These are phyloP conservation scores for Aspergillus japonicus DNA, from an alignment of 2,329 filamentous ascomycete genomes.

Conservation along the genomic window DNA sequence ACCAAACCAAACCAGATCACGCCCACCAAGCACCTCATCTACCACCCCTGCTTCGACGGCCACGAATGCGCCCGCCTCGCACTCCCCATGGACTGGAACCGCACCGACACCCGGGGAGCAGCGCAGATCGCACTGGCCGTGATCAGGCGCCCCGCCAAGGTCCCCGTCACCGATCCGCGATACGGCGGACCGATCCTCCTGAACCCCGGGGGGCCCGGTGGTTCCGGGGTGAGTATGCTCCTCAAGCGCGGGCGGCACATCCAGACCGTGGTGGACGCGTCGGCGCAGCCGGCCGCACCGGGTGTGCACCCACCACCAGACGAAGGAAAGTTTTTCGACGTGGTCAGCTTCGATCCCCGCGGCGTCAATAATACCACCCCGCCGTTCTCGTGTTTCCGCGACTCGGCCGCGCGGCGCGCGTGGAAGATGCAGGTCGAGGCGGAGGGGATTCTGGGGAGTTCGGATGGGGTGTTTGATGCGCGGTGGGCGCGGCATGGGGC, in stretches of 20 bases:
- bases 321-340: constrained; percentile 1
- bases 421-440: background rate
- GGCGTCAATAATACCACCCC: constrained; percentile 9
- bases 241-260: background rate
- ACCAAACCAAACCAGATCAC: background rate
- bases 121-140: constrained; percentile 5
- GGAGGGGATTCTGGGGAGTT: background rate
- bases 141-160: constrained; percentile 6
- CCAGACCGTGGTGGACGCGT: constrained; percentile 5
- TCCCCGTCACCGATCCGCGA: constrained; percentile 4
- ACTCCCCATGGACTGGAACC: constrained; percentile 9
- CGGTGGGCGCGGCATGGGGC: constrained; percentile 1
- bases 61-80: constrained; percentile 4
- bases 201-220: constrained; percentile 4
- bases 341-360: constrained; percentile 7
- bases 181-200: background rate
- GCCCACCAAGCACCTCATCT: background rate
- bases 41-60: constrained; percentile 1
- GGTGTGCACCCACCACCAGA: background rate
- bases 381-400: background rate
- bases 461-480: background rate
- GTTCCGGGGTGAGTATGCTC: constrained; percentile 2
- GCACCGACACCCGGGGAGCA: background rate
- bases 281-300: background rate
- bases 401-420: background rate